Evolutionary conservation across 768 basidiomycete genomes (phyloP).

Genomic region (Russula griseocarnosa): DNA sequence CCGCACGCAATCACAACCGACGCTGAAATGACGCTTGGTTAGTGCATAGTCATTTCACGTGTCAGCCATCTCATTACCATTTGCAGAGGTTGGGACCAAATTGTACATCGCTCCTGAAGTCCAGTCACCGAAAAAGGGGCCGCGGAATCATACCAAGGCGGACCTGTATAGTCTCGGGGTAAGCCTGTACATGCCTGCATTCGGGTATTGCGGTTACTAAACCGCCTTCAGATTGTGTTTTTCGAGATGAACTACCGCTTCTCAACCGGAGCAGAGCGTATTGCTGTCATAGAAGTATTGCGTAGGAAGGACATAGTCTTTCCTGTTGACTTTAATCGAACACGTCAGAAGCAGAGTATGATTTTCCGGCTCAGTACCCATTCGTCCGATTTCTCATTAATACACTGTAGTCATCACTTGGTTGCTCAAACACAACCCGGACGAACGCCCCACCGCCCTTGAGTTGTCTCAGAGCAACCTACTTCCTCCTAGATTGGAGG

Average conservation of each 20-base stretch:
- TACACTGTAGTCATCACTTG: slow-evolving; percentile 62
- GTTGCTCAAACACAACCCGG: slow-evolving; percentile 79
- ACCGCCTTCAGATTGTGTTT: slow-evolving; percentile 70
- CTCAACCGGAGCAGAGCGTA: slow-evolving; percentile 77
- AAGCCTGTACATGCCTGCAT: slow-evolving; percentile 32
- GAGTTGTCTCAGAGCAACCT: slow-evolving; percentile 77
- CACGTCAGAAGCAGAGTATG: slow-evolving; percentile 67
- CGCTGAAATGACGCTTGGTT: slow-evolving; percentile 73
- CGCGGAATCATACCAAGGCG: slow-evolving; percentile 80
- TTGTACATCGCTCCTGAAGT: slow-evolving; percentile 94
- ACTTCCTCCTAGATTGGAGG: slow-evolving; percentile 72
- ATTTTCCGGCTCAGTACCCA: neutral
- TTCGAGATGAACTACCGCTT: slow-evolving; percentile 95
- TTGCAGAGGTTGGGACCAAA: slow-evolving; percentile 79
- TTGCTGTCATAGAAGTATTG: slow-evolving; percentile 74
- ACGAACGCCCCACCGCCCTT: slow-evolving; percentile 71
- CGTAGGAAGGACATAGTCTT: slow-evolving; percentile 71
- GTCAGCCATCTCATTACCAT: slow-evolving; percentile 2
- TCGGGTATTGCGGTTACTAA: slow-evolving; percentile 1
- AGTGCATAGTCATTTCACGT: slow-evolving; percentile 18
- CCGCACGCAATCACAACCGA: slow-evolving; percentile 45
- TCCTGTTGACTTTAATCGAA: slow-evolving; percentile 57
- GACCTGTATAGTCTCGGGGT: slow-evolving; percentile 95
- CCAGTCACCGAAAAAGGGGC: slow-evolving; percentile 51
- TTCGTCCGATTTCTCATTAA: neutral